Evolutionary conservation across 2,329 filamentous ascomycete genomes (phyloP), one percentile per base, ranked within the genome.

Genomic region (Xylariaceae sp.): DNA sequence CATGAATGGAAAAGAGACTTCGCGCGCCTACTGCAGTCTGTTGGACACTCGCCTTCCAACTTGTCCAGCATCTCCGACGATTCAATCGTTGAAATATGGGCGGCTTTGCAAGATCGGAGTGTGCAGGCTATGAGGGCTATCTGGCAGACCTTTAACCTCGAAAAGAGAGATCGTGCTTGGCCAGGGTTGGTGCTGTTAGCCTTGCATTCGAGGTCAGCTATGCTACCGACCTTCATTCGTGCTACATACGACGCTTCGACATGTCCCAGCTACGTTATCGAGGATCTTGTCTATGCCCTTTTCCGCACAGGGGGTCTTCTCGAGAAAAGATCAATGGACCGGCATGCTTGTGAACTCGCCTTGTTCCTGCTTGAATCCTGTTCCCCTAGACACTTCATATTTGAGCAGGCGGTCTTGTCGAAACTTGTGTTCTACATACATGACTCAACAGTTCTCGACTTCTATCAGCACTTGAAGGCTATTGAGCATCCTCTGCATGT

Each of bases 181-280:
- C 53, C 55, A 13, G 41, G 43, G 4, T 54, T 57, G 41, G 33
- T 59, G 8, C 38, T 50, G 18, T 54, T 51, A 16, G 40, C 50
- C 3, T 44, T 59, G 15, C 36, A 39, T 12, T 47, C 48, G 19
- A 51, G 48, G n/a, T 47, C 51, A 6, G 26, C 38, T n/a, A 24
- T 39, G 4, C 26, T 61, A 11, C 38, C 42, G 4, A 37, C 41
- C 30, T 51, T 62, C 16, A 41, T 62, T 17, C 39, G 43, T 4
- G 44, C 47, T 13, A 60, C 58, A 9, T 59, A 60, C 34, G 43
- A 59, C 26, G 38, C 56, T 24, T 46, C 49, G 4, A 54, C 50
- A 51, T 57, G 57, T 33, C 54, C 57, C 35, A 55, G 43, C 34
- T 63, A 61, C 37, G 39, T 61, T 18, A 39, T 60, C 15, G 60